Conservation (phyloP, 2,329 filamentous ascomycete species). For the Colletotrichum sp. region DNA sequence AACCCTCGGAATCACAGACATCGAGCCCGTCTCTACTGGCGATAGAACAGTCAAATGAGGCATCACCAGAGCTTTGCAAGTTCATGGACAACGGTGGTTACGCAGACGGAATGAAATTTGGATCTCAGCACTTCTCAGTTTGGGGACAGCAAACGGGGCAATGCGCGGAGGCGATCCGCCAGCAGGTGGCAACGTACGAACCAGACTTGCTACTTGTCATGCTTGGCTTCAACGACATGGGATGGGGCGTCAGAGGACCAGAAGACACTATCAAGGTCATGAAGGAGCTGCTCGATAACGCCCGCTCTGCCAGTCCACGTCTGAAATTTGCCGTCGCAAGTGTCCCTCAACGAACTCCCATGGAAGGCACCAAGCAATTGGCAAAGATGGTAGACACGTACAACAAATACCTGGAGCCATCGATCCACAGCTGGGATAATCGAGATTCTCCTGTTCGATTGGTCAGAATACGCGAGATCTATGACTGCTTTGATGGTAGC, state of each 20-base stretch:
- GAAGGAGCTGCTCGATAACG: slow-evolving; percentile 30
- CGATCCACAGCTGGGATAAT: slow-evolving; percentile 28
- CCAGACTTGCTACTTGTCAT: slow-evolving; percentile 38
- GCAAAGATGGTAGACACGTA: slow-evolving; percentile 27
- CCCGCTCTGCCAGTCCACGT: slow-evolving; percentile 30
- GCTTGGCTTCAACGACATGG: slow-evolving; percentile 40
- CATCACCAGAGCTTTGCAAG: not conserved
- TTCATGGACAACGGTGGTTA: slow-evolving; percentile 31
- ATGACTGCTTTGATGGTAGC: slow-evolving; percentile 31
- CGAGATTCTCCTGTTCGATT: slow-evolving; percentile 32
- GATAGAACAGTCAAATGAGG: not conserved
- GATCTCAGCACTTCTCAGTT: slow-evolving; percentile 35
- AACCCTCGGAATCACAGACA: not conserved
- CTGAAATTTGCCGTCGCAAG: slow-evolving; percentile 33
- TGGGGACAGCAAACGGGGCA: slow-evolving; percentile 38
- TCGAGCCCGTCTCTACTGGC: slow-evolving; percentile 19
- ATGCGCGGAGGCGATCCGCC: slow-evolving; percentile 28
- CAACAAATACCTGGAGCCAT: slow-evolving; percentile 27
- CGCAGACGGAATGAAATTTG: slow-evolving; percentile 30
- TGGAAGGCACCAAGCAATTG: slow-evolving; percentile 28
- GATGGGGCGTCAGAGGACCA: slow-evolving; percentile 28
- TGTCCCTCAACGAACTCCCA: slow-evolving; percentile 28
- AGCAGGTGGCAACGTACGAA: slow-evolving; percentile 28
- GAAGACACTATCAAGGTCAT: slow-evolving; percentile 25
- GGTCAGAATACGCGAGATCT: slow-evolving; percentile 35